Base-by-base conservation (phyloP, 495 filamentous ascomycete species). In the Baudoinia panamericana region DNA sequence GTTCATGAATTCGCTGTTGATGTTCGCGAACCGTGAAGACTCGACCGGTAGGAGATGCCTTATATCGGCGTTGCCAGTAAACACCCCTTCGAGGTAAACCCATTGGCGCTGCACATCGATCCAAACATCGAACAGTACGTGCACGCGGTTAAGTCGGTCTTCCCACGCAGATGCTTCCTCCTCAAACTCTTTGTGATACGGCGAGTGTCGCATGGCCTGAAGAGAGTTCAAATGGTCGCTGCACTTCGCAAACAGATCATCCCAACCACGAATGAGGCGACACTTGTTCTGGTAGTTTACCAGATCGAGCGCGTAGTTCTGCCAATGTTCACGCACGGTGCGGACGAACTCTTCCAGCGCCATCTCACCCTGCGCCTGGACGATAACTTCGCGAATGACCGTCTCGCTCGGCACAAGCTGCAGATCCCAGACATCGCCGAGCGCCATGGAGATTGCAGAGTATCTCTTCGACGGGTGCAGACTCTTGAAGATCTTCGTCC, bases 31-130 rank as follows among this genome's bases (percentile, higher is more conserved):
- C 35, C 92, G 76, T 10, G 83, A 83, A 0, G 90, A 95, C 54
- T 99, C 90, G 50, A 93, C 79, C 4, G 92, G 92, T 23, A 99
- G 75, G 31, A 99, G 69, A 61, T 96, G 92, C 61, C 94, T 99
- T 66, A 99, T 99, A 56, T 99, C 90, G 8, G 84, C 87, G 61
- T 96, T 99, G 39, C 90, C 90, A 4, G 86, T 90, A 57, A 99
- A 99, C 28, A 99, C 92, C 39, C 90, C 90, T 62, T 99, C 92
- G 17, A 99, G 71, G 54, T 99, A 99, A 3, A 96, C 88, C 90
- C 90, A 99, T 66, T 99, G 90, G 42, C 90, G 76, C 61, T 99
- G 90, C 19, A 99, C 92, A 63, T 99, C 90, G 48, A 99, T 96
- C 90, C 90, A 99, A 21, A 96, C 84, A 62, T 99, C 92, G 56